Base-by-base conservation (phyloP, 768 basidiomycete genomes). In the Auricularia sp. region DNA sequence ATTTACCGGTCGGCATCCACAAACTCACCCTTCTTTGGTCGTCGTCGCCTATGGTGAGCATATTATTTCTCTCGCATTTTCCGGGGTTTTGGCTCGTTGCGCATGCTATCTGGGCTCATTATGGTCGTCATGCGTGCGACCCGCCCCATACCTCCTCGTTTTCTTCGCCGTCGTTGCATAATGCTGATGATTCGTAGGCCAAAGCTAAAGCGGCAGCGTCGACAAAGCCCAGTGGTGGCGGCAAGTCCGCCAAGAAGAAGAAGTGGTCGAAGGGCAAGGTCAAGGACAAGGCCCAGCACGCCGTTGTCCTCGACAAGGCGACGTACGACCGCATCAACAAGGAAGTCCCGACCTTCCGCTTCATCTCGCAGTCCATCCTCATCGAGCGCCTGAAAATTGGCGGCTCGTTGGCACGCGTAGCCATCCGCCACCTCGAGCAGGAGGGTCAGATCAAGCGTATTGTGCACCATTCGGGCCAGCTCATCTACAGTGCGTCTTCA, bases 191-290 rank as follows among this genome's bases (percentile, higher is more conserved):
- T 29, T 8, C 63, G 16, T 72, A 84, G 83, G 81, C 83, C 77
- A 84, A 87, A 83, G 87, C 56, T 56, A 91, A 90, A 84, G 87
- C 87, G 80, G 80, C 87, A 73, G 78, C 91, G 69, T 78, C 87
- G 66, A 79, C 82, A 66, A 74, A 81, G 66, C 80, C 86, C 61
- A 78, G 84, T 68, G 70, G 67, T 33, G 87, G 89, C 69, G 88
- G 90, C 75, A 93, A 93, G 77, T 79, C 89, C 73, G 92, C 91
- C 68, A 98, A 98, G 86, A 98, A 98, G 86, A 98, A 98, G 92
- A 98, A 98, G 86, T 98, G 95, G 95, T 97, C 93, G 71, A 98
- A 98, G 85, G 97, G 97, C 76, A 98, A 98, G 82, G 97, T 99
- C 78, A 99, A 99, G 89, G 97, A 99, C 82, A 99, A 98, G 88